Conservation (phyloP, 306 rosid species). For the Sophora flavescens region DNA sequence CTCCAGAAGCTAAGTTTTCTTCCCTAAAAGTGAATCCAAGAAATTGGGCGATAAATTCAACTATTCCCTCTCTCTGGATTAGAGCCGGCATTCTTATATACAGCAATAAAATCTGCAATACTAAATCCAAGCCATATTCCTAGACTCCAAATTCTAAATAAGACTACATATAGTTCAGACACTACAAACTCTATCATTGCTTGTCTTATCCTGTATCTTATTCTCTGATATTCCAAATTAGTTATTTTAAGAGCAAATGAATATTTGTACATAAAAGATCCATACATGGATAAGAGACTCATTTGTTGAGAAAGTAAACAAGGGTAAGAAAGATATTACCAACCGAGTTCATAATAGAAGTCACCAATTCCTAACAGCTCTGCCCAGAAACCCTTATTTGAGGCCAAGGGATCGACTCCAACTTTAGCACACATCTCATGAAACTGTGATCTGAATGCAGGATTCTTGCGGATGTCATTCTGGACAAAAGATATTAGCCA, state of each 20-base stretch:
- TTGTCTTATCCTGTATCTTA: constrained; percentile 19
- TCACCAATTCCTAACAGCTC: constrained; percentile 97
- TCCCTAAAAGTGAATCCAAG: not conserved
- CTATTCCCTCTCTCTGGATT: constrained; percentile 1
- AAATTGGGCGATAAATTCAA: not conserved
- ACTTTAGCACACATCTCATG: constrained; percentile 98
- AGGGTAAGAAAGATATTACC: constrained; percentile 54
- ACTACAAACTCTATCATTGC: constrained; percentile 12
- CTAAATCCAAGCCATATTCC: constrained; percentile 18
- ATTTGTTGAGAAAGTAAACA: constrained; percentile 28
- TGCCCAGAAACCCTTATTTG: constrained; percentile 97
- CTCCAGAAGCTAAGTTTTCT: not conserved
- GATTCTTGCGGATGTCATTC: constrained; percentile 97
- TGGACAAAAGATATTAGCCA: constrained; percentile 47
- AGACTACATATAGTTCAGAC: constrained; percentile 13
- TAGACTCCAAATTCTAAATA: constrained; percentile 15
- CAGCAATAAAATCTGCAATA: not conserved
- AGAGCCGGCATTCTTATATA: not conserved
- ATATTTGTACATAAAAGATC: constrained; percentile 7
- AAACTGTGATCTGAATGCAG: constrained; percentile 95
- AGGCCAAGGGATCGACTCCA: constrained; percentile 97
- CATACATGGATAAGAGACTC: constrained; percentile 7
- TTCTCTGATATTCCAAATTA: constrained; percentile 13
- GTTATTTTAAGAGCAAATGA: constrained; percentile 19
- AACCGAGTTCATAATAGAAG: constrained; percentile 96